phyloP scores from a whole-genome alignment of 345 rosid genomes.

The Arabis alpina region DNA sequence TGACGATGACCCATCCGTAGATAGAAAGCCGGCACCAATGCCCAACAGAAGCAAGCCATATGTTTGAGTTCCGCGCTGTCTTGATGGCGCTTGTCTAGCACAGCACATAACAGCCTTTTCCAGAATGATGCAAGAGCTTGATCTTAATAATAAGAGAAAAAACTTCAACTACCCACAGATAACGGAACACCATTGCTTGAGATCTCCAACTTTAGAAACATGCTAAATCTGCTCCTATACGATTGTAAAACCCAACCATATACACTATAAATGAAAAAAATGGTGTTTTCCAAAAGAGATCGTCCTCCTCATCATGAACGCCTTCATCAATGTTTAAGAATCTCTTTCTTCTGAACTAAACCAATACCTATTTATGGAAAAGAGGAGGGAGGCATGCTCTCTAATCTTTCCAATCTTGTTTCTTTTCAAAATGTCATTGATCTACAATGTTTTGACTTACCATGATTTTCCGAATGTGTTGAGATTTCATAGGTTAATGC shows the following conservation, averaged over 20 bases:
- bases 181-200: slow-evolving; percentile 33
- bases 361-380: slow-evolving; percentile 36
- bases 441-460: neutral
- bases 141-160: neutral
- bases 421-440: neutral
- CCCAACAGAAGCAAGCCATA: no score
- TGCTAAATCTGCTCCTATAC: slow-evolving; percentile 24
- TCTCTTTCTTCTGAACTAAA: slow-evolving; percentile 29
- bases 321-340: slow-evolving; percentile 28
- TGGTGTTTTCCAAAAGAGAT: neutral
- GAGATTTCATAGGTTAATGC: slow-evolving; percentile 42
- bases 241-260: slow-evolving; percentile 8
- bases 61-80: neutral
- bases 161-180: neutral
- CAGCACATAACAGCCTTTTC: slow-evolving; percentile 7
- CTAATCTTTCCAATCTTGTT: neutral
- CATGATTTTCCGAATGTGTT: slow-evolving; percentile 15
- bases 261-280: slow-evolving; percentile 34
- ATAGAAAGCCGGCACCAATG: no score
- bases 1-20: no score
- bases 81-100: neutral
- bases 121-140: slow-evolving; percentile 20
- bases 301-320: slow-evolving; percentile 36
- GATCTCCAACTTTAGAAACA: slow-evolving; percentile 36
- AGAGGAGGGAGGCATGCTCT: slow-evolving; percentile 40